Conservation (phyloP, 2,329 filamentous ascomycete species). For the Samsoniella hepiali region DNA sequence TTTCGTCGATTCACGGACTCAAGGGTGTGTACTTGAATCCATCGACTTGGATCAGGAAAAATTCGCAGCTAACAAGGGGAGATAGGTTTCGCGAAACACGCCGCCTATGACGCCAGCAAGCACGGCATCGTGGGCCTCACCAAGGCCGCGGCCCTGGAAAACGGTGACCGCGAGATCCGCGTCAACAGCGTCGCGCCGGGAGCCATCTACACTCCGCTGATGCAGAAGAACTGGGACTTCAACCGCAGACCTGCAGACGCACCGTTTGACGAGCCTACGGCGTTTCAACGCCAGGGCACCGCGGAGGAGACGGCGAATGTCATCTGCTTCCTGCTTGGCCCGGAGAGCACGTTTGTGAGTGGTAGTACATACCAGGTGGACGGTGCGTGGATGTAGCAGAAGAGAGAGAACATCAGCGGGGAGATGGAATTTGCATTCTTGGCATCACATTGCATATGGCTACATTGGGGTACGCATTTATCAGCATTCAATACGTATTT, state of each 20-base stretch:
- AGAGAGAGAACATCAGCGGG: background rate
- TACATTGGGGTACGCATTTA: background rate
- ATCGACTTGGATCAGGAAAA: background rate
- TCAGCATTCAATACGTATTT: no score
- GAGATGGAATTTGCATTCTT: background rate
- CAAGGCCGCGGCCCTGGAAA: slow-evolving; percentile 31
- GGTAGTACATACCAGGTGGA: slow-evolving; percentile 45
- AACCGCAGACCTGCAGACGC: slow-evolving; percentile 32
- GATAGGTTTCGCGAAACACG: slow-evolving; percentile 31
- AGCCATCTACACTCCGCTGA: slow-evolving; percentile 46
- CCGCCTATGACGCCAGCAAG: slow-evolving; percentile 35
- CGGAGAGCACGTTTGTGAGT: slow-evolving; percentile 45
- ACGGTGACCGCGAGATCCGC: slow-evolving; percentile 40
- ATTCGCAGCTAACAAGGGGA: background rate
- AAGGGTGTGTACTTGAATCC: slow-evolving; percentile 25
- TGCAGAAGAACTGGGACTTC: slow-evolving; percentile 42
- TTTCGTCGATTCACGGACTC: slow-evolving; percentile 49
- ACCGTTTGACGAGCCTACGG: slow-evolving; percentile 41
- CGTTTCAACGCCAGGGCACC: slow-evolving; percentile 43
- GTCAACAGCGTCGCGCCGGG: slow-evolving; percentile 46
- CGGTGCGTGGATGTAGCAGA: slow-evolving; percentile 35
- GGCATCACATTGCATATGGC: background rate
- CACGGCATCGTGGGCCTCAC: slow-evolving; percentile 35
- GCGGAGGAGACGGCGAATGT: slow-evolving; percentile 46
- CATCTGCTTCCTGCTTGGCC: slow-evolving; percentile 47